Evolutionary conservation across 179 eudicot species (phyloP), one percentile per base, ranked within the genome.

Genomic region (Dionaea muscipula): DNA sequence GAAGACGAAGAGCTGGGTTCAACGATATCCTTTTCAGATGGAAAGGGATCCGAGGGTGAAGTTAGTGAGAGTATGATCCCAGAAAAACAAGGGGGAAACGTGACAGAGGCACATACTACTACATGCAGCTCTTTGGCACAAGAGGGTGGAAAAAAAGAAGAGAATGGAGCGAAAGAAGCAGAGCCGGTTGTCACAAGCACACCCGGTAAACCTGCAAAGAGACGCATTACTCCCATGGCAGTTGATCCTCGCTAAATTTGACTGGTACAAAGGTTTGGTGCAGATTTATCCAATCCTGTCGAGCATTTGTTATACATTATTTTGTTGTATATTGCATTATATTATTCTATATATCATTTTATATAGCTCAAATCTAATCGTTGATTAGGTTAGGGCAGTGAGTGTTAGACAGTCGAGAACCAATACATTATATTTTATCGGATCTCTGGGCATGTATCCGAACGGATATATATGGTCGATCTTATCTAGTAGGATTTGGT

Each of bases 201-300:
- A 35, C 57, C 81, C 20, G 50, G 78, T 63, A 90, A 78, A 74
- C 78, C 95, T 19, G 81, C 94, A 31, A 87, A 75, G 78, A 77
- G 77, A 74, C 86, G 98, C 40, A 91, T 91, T 63, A 87, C 96
- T 44, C 98, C 98, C 0, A 77, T 87, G 78, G 96, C 93, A 17
- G 80, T 86, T 15, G 85, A 72, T 62, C 77, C 51, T 13, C 43
- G 36, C 51, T 10, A 10, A 18, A 0, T 11, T 3, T 53, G 7
- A 13, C 27, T 53, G 23, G n/a, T 40, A 15, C 47, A 14, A 17
- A 43, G 47, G 35, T n/a, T n/a, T n/a, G n/a, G n/a, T n/a, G n/a
- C n/a, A n/a, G n/a, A n/a, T n/a, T n/a, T n/a, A n/a, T n/a, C n/a
- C n/a, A n/a, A n/a, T n/a, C n/a, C n/a, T n/a, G n/a, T n/a, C n/a